These are phyloP conservation scores for Eucalyptus decipiens DNA, from an alignment of 345 rosid species.

Conservation along the genomic window DNA sequence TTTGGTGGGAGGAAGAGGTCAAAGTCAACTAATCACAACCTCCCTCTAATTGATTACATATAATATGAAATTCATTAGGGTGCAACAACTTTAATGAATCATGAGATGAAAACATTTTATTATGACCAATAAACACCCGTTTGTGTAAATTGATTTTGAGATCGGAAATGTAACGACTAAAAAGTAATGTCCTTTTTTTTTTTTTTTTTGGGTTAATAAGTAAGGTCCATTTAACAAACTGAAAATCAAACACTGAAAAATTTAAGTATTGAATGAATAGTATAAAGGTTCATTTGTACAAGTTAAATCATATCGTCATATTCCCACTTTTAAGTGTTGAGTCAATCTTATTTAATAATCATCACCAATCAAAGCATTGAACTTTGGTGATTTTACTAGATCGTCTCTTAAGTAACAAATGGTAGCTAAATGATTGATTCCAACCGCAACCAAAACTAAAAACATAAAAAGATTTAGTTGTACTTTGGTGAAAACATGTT, in stretches of 20 bases:
- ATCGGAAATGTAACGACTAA: too few species aligned
- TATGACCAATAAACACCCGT: not conserved
- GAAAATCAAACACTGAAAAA: not conserved
- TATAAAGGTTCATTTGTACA: not conserved
- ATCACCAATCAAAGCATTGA: not conserved
- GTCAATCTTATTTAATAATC: not conserved
- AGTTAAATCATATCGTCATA: not conserved
- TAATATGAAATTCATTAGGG: not conserved
- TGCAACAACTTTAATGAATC: not conserved
- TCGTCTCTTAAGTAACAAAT: not conserved
- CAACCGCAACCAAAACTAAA: not conserved
- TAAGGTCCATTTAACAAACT: not conserved
- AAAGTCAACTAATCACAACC: not conserved
- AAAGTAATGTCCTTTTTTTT: too few species aligned
- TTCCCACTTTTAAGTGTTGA: not conserved
- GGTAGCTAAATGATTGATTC: not conserved
- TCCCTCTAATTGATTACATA: not conserved
- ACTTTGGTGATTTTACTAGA: not conserved
- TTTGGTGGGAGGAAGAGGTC: not conserved
- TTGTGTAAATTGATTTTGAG: not conserved
- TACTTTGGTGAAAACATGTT: not conserved
- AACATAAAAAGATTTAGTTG: not conserved
- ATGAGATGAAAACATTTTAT: not conserved
- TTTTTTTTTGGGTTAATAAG: not conserved
- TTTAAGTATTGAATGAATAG: not conserved